Evolutionary conservation across 169 alveolate genomes (phyloP).

Genomic region (Plasmodium blacklocki): DNA sequence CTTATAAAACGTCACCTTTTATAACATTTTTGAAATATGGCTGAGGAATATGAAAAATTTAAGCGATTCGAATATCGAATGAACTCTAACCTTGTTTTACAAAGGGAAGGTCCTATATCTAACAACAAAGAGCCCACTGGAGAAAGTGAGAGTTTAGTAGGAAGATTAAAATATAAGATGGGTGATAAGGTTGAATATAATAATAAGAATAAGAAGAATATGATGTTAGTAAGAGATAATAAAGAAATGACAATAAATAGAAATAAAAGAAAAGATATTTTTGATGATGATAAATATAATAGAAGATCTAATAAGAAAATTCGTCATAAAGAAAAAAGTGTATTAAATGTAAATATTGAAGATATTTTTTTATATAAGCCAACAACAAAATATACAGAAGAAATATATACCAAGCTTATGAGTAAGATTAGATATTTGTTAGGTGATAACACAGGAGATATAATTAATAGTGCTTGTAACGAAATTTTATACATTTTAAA

Average conservation of each 20-base stretch:
- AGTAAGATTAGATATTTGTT: conserved; percentile 88
- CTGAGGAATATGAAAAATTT: conserved; percentile 94
- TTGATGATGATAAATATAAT: conserved; percentile 72
- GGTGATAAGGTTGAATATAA: conserved; percentile 93
- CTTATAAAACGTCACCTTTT: no score
- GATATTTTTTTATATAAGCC: conserved; percentile 93
- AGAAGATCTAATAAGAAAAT: conserved; percentile 10
- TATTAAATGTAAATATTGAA: conserved; percentile 88
- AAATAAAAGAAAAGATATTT: conserved; percentile 48
- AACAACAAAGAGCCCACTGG: conserved; percentile 95
- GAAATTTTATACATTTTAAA: conserved; percentile 93
- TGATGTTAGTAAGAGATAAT: conserved; percentile 35
- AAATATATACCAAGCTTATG: conserved; percentile 92
- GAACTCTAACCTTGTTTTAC: conserved; percentile 92
- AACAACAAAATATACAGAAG: conserved; percentile 91
- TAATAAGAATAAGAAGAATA: conserved; percentile 6
- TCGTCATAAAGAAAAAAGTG: conserved; percentile 85
- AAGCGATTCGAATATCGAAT: conserved; percentile 94
- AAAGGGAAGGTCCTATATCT: conserved; percentile 90
- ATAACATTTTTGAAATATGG: conserved; percentile 80
- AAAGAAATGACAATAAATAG: background rate
- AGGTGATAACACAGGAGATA: conserved; percentile 94
- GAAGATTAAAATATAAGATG: conserved; percentile 91
- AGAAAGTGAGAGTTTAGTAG: conserved; percentile 96
- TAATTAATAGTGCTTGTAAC: conserved; percentile 94